Conservation (phyloP, 1,284 basidiomycete genomes). For the Phlebopus sp. region DNA sequence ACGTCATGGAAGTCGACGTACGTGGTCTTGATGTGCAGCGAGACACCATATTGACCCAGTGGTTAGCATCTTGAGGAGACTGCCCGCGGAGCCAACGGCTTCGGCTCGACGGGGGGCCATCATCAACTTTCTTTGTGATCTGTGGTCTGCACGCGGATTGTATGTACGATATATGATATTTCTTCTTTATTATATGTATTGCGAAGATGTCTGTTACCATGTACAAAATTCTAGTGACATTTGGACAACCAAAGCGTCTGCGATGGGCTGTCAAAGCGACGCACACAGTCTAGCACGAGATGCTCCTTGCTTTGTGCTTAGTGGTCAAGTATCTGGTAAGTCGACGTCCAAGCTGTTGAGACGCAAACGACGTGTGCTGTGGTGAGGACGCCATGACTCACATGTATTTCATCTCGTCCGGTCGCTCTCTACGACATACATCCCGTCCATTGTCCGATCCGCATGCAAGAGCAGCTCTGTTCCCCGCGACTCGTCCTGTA, state of each 20-base stretch:
- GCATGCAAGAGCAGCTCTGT: slow-evolving; percentile 50
- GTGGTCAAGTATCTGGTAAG: not conserved
- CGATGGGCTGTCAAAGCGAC: too few species aligned
- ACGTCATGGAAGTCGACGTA: slow-evolving; percentile 83
- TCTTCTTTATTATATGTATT: too few species aligned
- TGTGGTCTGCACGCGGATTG: slow-evolving; percentile 3
- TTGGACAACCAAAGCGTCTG: too few species aligned
- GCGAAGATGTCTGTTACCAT: not conserved
- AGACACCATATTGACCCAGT: slow-evolving; percentile 4
- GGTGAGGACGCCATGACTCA: slow-evolving; percentile 6
- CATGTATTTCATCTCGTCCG: slow-evolving; percentile 33
- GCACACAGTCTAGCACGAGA: not conserved
- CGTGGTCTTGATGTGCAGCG: slow-evolving; percentile 25
- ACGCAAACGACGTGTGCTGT: not conserved
- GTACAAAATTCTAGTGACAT: too few species aligned
- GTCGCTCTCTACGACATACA: slow-evolving; percentile 47
- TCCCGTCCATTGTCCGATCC: slow-evolving; percentile 40
- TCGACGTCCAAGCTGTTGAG: not conserved
- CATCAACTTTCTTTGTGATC: slow-evolving; percentile 33
- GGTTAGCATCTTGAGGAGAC: slow-evolving; percentile 80
- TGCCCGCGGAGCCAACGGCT: slow-evolving; percentile 81
- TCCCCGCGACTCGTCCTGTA: slow-evolving; percentile 35
- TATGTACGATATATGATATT: slow-evolving; percentile 5
- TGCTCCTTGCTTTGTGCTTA: not conserved
- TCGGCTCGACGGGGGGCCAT: slow-evolving; percentile 93